A percentile compares a stretch with the other conserved stretches of the same genome.
Evolutionary conservation across 2,329 filamentous ascomycete species (phyloP).

Genomic region (Nannizzia gypsea): DNA sequence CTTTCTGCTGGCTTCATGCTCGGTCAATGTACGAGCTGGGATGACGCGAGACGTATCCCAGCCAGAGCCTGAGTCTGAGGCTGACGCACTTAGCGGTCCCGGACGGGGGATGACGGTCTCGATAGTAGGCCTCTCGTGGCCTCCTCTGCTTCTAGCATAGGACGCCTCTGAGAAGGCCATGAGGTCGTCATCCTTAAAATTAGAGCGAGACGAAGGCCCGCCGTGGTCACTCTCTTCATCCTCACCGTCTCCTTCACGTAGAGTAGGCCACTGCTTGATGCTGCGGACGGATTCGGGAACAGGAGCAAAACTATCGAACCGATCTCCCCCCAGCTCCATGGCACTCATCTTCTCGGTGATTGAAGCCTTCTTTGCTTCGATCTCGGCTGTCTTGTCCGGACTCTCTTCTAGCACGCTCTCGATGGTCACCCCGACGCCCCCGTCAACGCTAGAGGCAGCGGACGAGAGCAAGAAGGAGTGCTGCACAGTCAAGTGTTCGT

Average conservation of each 20-base stretch:
- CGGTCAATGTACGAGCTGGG: not conserved
- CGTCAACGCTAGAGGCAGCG: constrained; percentile 15
- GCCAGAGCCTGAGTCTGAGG: not conserved
- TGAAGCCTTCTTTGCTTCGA: constrained; percentile 9
- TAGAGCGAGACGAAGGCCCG: not conserved
- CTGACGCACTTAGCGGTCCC: not conserved
- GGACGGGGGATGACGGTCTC: not conserved
- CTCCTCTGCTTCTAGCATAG: not conserved
- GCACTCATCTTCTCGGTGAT: constrained; percentile 3
- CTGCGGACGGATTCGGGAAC: not conserved
- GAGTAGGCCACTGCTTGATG: constrained; percentile 20
- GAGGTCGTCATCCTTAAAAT: constrained; percentile 12
- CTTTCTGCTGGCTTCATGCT: not conserved
- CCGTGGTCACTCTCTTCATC: not conserved
- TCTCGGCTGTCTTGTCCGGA: constrained; percentile 14
- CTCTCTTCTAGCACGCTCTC: constrained; percentile 9
- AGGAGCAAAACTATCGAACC: not conserved
- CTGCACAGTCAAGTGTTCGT: not conserved
- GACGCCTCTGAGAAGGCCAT: constrained; percentile 15
- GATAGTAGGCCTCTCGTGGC: not conserved
- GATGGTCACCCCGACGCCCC: constrained; percentile 17
- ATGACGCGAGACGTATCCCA: not conserved
- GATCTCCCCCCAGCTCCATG: not conserved
- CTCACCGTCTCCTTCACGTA: constrained; percentile 3
- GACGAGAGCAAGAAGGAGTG: constrained; percentile 7